Evolutionary conservation across 768 basidiomycete species (phyloP), one percentile per base, ranked within the genome.

Genomic region (Lyophyllum shimeji): DNA sequence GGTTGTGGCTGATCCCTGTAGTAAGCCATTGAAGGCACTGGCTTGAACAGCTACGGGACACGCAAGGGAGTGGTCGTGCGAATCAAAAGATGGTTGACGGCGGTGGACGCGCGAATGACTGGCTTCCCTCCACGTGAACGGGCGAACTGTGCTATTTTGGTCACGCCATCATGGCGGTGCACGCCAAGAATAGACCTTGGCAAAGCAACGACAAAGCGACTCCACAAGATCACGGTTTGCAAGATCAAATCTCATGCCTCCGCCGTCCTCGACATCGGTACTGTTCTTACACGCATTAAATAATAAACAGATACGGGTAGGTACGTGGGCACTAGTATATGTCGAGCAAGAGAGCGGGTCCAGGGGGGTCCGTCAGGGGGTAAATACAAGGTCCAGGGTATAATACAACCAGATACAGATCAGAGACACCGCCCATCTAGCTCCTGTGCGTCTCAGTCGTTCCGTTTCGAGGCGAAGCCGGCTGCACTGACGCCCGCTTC

Each of bases 401-500:
- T 63, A 55, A 57, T 59, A 56, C 46, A 55, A 45, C 27, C 47
- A 46, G 18, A 55, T 50, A 55, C 27, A 45, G 34, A 37, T 24
- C 47, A 54, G 43, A 50, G n/a, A 50, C 49, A 44, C 18, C 52
- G 20, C 21, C 31, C 23, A n/a, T 31, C 45, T 48, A 61, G 18
- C 52, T 43, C 33, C 52, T 58, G 18, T 39, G 23, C 24, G 44
- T 59, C n/a, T 48, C 58, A 39, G 24, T 40, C 46, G 53, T 48
- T 24, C 53, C 57, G 49, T 57, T 57, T 24, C 55, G 53, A 50
- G 50, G 52, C 25, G 53, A 52, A 49, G 57, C 69, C 7, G 74
- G 63, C 34, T 77, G 79, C 44, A 71, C 77, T 20, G 73, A 73
- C 7, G 69, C 67, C 21, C 81, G 76, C 62, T 77, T 81, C 63